Evolutionary conservation across 345 rosid species (phyloP).

Genomic region (Hypericum androsaemum): DNA sequence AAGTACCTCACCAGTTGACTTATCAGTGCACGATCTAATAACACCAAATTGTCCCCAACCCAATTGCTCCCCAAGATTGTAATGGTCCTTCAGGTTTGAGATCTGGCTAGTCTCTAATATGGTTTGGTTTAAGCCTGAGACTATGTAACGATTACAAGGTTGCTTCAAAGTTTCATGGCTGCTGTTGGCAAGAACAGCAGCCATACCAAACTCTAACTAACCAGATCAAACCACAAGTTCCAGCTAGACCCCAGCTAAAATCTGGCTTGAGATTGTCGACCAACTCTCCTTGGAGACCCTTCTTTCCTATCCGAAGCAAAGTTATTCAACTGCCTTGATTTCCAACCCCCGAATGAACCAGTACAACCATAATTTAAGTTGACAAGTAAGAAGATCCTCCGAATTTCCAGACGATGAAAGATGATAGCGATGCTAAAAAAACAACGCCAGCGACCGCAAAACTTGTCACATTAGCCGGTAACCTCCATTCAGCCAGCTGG

Average conservation of each 20-base stretch:
- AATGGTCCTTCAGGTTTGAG: conserved; percentile 42
- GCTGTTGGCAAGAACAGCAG: conserved; percentile 38
- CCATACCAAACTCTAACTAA: conserved; percentile 35
- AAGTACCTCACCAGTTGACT: conserved; percentile 42
- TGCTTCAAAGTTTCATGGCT: conserved; percentile 19
- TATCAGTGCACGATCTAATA: conserved; percentile 51
- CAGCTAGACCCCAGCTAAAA: background rate
- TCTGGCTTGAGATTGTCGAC: background rate
- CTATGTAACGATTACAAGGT: conserved; percentile 34
- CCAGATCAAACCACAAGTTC: conserved; percentile 9
- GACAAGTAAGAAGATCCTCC: no score
- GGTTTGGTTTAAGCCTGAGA: conserved; percentile 30
- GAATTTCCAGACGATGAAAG: no score
- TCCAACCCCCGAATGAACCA: no score
- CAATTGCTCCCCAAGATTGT: conserved; percentile 40
- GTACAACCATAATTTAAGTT: no score
- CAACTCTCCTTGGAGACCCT: no score
- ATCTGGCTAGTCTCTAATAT: conserved; percentile 38
- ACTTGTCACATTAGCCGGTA: no score
- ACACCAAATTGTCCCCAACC: conserved; percentile 78
- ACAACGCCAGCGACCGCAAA: no score
- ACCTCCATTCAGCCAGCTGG: no score
- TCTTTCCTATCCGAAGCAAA: no score
- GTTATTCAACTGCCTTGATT: no score
- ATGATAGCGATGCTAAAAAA: no score